Conservation (phyloP, 441 rosid genomes). For the Cnidoscolus chayamansa region DNA sequence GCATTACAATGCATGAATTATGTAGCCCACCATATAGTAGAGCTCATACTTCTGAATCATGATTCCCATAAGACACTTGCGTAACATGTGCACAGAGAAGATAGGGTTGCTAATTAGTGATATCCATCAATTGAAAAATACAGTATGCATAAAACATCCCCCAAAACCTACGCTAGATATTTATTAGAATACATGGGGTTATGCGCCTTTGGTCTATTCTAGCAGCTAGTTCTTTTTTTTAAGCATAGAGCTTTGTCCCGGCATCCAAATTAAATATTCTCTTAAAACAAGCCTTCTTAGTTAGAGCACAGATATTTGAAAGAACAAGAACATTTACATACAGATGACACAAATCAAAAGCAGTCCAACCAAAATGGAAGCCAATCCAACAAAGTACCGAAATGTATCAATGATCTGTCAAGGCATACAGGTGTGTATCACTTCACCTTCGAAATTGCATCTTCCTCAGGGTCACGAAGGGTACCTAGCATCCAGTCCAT, state of each 20-base stretch:
- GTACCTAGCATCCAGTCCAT: slow-evolving; percentile 98
- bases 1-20: too few species aligned
- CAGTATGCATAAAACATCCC: not conserved
- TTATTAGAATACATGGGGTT: too few species aligned
- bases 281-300: not conserved
- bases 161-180: slow-evolving; percentile 3
- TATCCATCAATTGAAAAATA: not conserved
- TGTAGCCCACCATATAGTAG: too few species aligned
- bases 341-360: slow-evolving; percentile 12
- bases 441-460: slow-evolving; percentile 43
- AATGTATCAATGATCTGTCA: not conserved
- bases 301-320: not conserved
- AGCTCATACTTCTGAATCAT: too few species aligned
- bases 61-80: too few species aligned
- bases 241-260: not conserved
- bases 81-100: too few species aligned
- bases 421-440: slow-evolving; percentile 25
- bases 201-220: not conserved
- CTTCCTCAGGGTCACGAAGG: slow-evolving; percentile 63
- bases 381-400: not conserved
- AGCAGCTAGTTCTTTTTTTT: not conserved
- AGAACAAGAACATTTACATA: slow-evolving; percentile 23
- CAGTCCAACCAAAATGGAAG: slow-evolving; percentile 8
- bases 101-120: not conserved
- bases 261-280: too few species aligned